Evolutionary conservation across 2,329 filamentous ascomycete species (phyloP).

Genomic region (Trichoderma citrinoviride): DNA sequence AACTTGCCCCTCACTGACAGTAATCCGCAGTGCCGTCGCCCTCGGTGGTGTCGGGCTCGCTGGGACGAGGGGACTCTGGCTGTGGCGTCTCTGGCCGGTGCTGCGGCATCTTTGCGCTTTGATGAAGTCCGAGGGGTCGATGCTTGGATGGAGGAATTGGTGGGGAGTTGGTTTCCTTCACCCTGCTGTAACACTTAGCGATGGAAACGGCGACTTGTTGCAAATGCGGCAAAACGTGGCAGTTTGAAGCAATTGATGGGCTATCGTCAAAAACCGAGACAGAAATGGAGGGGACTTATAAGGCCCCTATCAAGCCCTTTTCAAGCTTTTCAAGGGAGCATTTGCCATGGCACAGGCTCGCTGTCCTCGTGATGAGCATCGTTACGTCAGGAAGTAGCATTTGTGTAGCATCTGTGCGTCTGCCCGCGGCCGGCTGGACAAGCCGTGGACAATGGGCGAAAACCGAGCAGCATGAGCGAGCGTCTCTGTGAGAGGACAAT

Average conservation of each 20-base stretch:
- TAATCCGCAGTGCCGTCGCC: slow-evolving; percentile 35
- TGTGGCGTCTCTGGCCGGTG: slow-evolving; percentile 35
- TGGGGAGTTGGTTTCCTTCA: too few relatives aligned
- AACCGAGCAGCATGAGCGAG: neutral
- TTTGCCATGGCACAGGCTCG: slow-evolving; percentile 3
- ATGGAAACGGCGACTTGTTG: slow-evolving; percentile 5
- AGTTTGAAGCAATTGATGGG: neutral
- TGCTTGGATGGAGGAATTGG: neutral
- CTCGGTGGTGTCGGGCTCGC: slow-evolving; percentile 33
- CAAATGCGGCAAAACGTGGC: neutral
- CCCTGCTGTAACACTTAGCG: neutral
- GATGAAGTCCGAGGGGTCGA: neutral
- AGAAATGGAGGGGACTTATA: slow-evolving; percentile 10
- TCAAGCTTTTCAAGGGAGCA: too few relatives aligned
- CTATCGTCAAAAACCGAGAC: neutral
- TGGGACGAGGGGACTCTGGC: slow-evolving; percentile 30
- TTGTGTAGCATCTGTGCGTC: slow-evolving; percentile 11
- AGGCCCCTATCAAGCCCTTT: neutral
- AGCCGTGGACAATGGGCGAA: neutral
- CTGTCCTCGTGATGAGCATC: slow-evolving; percentile 18
- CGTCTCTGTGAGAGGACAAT: slow-evolving; percentile 8
- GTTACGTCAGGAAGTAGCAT: slow-evolving; percentile 20
- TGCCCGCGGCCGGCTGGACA: neutral
- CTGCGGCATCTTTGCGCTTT: slow-evolving; percentile 22
- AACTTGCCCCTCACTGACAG: slow-evolving; percentile 16